These are phyloP conservation scores for Pistacia vera DNA, from an alignment of 345 rosid species.

Conservation along the genomic window DNA sequence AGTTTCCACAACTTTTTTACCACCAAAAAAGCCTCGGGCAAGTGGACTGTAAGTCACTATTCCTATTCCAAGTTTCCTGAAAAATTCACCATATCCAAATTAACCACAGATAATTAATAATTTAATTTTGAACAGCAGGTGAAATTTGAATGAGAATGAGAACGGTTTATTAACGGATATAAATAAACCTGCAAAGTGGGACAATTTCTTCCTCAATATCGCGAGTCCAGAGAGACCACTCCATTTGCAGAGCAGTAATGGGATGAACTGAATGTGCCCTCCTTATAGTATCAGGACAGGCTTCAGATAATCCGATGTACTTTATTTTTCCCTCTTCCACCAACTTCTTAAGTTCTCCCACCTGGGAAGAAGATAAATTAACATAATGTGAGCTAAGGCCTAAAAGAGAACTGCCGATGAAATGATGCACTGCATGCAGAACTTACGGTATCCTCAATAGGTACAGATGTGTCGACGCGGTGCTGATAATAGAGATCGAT, in stretches of 20 bases:
- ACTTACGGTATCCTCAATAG: conserved; percentile 41
- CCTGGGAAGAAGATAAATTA: not conserved
- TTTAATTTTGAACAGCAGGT: no score
- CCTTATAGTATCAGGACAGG: conserved; percentile 23
- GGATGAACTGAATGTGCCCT: conserved; percentile 34
- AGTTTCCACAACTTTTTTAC: conserved; percentile 21
- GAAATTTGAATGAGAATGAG: not conserved
- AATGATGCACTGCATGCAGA: not conserved
- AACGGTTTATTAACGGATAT: not conserved
- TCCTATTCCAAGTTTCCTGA: conserved; percentile 27
- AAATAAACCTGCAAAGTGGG: conserved; percentile 29
- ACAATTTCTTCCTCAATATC: conserved; percentile 25
- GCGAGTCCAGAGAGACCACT: conserved; percentile 27
- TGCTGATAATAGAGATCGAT: conserved; percentile 45
- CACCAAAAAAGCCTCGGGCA: conserved; percentile 27
- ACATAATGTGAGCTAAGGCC: not conserved
- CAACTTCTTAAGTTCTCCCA: conserved; percentile 26
- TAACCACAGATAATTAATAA: not conserved
- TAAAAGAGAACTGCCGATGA: not conserved
- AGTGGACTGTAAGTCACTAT: conserved; percentile 28
- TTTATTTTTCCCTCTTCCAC: conserved; percentile 32
- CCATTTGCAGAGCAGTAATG: conserved; percentile 27
- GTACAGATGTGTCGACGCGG: conserved; percentile 24
- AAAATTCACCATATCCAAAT: not conserved
- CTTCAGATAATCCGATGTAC: conserved; percentile 33